Evolutionary conservation across 2,329 filamentous ascomycete species (phyloP).

Genomic region (Exophiala sideris): DNA sequence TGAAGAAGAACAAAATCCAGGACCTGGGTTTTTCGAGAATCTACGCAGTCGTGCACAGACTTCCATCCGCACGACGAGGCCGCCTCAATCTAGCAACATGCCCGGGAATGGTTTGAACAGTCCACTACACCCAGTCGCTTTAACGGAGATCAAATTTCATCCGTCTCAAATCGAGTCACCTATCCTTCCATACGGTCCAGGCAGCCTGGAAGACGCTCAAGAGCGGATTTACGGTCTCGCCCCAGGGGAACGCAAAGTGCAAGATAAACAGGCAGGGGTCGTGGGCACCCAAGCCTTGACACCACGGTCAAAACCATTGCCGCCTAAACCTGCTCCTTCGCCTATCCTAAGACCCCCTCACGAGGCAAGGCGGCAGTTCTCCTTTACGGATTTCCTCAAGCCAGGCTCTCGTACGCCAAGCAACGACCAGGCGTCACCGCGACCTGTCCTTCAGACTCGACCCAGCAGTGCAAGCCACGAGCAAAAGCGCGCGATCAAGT

Average conservation of each 20-base stretch:
- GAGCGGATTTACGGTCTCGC: conserved; percentile 54
- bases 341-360: conserved; percentile 18
- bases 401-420: conserved; percentile 39
- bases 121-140: conserved; percentile 59
- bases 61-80: conserved; percentile 32
- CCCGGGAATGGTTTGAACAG: conserved; percentile 44
- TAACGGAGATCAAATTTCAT: conserved; percentile 59
- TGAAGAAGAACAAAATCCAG: conserved; percentile 16
- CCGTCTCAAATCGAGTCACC: conserved; percentile 47
- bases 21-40: conserved; percentile 37
- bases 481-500: conserved; percentile 38
- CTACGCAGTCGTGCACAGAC: conserved; percentile 39
- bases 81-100: conserved; percentile 35
- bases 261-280: conserved; percentile 34
- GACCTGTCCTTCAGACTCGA: conserved; percentile 25
- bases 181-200: conserved; percentile 27
- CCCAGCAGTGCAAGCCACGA: conserved; percentile 26
- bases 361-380: conserved; percentile 72
- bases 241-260: conserved; percentile 37
- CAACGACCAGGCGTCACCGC: conserved; percentile 17
- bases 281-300: conserved; percentile 10
- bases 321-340: conserved; percentile 22
- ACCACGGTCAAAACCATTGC: conserved; percentile 27
- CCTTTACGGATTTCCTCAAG: conserved; percentile 81
- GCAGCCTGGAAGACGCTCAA: conserved; percentile 31